phyloP scores from a whole-genome alignment of 331 rosid species.

The Pyrus hybrid region DNA sequence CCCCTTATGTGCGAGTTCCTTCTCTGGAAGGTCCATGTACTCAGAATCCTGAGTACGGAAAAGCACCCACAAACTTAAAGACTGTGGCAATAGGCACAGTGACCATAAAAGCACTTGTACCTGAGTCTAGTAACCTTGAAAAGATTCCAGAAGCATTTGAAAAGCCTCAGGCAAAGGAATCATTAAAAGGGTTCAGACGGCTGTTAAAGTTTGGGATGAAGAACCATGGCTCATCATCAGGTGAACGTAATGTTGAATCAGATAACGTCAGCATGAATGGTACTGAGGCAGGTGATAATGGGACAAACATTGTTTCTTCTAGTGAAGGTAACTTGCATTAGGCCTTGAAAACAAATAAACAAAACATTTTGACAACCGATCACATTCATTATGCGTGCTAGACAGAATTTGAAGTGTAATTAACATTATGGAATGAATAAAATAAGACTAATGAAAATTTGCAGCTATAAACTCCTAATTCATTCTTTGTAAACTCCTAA shows the following conservation, averaged over 20 bases:
- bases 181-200: conserved; percentile 67
- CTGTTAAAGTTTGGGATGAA: conserved; percentile 83
- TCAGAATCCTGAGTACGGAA: conserved; percentile 52
- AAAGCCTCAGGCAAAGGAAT: conserved; percentile 67
- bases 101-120: conserved; percentile 44
- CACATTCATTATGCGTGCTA: neutral
- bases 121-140: conserved; percentile 57
- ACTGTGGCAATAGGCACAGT: conserved; percentile 33
- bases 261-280: conserved; percentile 47
- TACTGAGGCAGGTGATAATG: conserved; percentile 59
- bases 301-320: conserved; percentile 30
- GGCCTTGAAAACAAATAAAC: neutral
- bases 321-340: conserved; percentile 62
- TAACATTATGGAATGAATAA: neutral
- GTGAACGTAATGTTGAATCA: conserved; percentile 43
- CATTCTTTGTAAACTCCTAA: too few relatives aligned
- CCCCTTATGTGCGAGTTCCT: conserved; percentile 72
- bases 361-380: neutral
- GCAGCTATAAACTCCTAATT: neutral
- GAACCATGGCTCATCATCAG: conserved; percentile 56
- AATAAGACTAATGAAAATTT: neutral
- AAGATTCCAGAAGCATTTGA: conserved; percentile 80
- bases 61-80: conserved; percentile 47
- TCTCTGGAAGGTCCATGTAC: conserved; percentile 80
- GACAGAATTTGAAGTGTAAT: neutral